Evolutionary conservation across 2,329 filamentous ascomycete genomes (phyloP).

Genomic region (Aspergillus versicolor): DNA sequence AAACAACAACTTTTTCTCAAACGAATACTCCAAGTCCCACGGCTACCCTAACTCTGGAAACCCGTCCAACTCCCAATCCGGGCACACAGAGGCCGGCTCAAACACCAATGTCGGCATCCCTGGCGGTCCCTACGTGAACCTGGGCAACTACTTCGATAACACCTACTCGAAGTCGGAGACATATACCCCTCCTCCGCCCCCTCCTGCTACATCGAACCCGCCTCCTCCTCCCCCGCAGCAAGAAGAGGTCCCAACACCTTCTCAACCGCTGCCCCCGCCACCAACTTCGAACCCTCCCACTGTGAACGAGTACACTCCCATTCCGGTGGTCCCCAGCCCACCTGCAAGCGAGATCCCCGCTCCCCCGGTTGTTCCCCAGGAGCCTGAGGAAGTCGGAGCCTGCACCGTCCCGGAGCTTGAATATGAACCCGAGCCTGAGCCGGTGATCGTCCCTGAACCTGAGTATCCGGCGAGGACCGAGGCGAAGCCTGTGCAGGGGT

Average conservation of each 20-base stretch:
- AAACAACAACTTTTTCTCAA: background rate
- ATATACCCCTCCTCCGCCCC: background rate
- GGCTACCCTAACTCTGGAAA: background rate
- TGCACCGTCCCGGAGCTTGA: background rate
- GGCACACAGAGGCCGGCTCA: slow-evolving; percentile 14
- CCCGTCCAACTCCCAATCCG: background rate
- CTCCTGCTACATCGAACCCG: background rate
- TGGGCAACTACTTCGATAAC: background rate
- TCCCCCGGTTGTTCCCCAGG: background rate
- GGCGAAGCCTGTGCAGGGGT: background rate
- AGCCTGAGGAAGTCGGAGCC: background rate
- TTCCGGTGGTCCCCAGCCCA: background rate
- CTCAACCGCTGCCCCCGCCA: background rate
- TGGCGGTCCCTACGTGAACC: slow-evolving; percentile 17
- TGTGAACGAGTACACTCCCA: background rate
- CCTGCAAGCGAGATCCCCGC: background rate
- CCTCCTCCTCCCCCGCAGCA: background rate
- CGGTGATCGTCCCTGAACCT: background rate
- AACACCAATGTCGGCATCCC: slow-evolving; percentile 17
- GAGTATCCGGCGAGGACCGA: background rate
- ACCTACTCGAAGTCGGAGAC: background rate
- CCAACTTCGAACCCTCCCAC: background rate
- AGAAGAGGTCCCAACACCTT: background rate
- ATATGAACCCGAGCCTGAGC: background rate
- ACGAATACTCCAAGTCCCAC: background rate